phyloP scores from a whole-genome alignment of 2,329 filamentous ascomycete species.

The Aureobasidium sp. region DNA sequence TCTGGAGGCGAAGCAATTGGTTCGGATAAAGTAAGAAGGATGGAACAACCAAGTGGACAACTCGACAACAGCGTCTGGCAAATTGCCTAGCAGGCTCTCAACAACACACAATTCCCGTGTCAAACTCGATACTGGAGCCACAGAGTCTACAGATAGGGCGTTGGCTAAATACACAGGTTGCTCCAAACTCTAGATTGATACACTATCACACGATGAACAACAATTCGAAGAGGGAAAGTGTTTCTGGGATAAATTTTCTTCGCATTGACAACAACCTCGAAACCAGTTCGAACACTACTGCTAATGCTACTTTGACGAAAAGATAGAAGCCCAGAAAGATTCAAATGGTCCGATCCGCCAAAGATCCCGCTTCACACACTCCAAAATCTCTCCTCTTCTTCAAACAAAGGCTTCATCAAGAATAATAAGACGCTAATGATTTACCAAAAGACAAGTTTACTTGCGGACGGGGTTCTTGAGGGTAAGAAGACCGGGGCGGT shows the following conservation, averaged over 20 bases:
- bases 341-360: not conserved
- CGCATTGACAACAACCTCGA: not conserved
- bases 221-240: not conserved
- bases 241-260: not conserved
- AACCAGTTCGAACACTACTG: not conserved
- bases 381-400: not conserved
- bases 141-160: too few species aligned
- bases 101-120: too few species aligned
- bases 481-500: slow-evolving; percentile 50
- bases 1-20: too few species aligned
- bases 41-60: too few species aligned
- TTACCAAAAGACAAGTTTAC: not conserved
- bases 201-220: not conserved
- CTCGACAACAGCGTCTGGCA: too few species aligned
- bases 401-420: not conserved
- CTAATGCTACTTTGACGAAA: not conserved
- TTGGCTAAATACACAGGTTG: too few species aligned
- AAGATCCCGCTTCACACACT: not conserved
- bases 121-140: too few species aligned
- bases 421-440: not conserved
- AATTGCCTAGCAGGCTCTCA: too few species aligned
- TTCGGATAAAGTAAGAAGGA: too few species aligned
- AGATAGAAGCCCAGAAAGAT: not conserved
- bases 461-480: slow-evolving; percentile 24
- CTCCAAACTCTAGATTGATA: too few species aligned